A percentile compares a stretch with the other conserved stretches of the same genome.
These are phyloP conservation scores for Tylopilus felleus DNA, from an alignment of 768 basidiomycete genomes.

Conservation along the genomic window DNA sequence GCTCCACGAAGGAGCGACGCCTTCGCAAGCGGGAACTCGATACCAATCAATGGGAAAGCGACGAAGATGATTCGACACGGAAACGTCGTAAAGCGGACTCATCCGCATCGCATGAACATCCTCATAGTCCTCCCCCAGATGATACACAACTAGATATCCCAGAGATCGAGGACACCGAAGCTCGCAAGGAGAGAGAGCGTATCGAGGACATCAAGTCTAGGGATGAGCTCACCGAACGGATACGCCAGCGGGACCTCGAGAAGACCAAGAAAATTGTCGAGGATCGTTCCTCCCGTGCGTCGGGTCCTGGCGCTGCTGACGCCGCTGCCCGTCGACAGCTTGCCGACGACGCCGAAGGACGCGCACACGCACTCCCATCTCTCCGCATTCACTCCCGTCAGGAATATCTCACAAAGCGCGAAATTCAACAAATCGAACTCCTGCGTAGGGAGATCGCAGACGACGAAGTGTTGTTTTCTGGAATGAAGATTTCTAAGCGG, in stretches of 20 bases:
- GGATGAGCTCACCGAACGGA: slow-evolving; percentile 38
- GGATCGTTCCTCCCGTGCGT: slow-evolving; percentile 78
- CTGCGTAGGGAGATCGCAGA: slow-evolving; percentile 91
- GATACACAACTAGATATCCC: slow-evolving; percentile 29
- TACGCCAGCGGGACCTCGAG: no score
- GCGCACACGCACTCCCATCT: slow-evolving; percentile 54
- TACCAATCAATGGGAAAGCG: slow-evolving; percentile 85
- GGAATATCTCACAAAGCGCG: slow-evolving; percentile 95
- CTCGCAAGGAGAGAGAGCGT: slow-evolving; percentile 67
- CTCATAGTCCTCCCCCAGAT: slow-evolving; percentile 25
- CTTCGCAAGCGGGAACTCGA: slow-evolving; percentile 80
- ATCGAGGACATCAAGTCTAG: slow-evolving; percentile 78
- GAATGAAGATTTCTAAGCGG: slow-evolving; percentile 85
- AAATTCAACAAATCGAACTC: slow-evolving; percentile 93
- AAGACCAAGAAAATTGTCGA: slow-evolving; percentile 63
- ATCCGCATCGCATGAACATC: slow-evolving; percentile 9
- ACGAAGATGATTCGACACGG: slow-evolving; percentile 75
- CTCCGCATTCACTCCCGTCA: slow-evolving; percentile 88
- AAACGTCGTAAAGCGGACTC: slow-evolving; percentile 61
- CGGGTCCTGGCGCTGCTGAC: slow-evolving; percentile 70
- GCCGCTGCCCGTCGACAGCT: slow-evolving; percentile 76
- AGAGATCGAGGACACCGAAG: slow-evolving; percentile 78
- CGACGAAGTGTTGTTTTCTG: slow-evolving; percentile 85
- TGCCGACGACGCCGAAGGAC: slow-evolving; percentile 71
- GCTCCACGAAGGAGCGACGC: slow-evolving; percentile 41